These are phyloP conservation scores for Neoboletus magnificus DNA, from an alignment of 768 basidiomycete species.

Conservation along the genomic window DNA sequence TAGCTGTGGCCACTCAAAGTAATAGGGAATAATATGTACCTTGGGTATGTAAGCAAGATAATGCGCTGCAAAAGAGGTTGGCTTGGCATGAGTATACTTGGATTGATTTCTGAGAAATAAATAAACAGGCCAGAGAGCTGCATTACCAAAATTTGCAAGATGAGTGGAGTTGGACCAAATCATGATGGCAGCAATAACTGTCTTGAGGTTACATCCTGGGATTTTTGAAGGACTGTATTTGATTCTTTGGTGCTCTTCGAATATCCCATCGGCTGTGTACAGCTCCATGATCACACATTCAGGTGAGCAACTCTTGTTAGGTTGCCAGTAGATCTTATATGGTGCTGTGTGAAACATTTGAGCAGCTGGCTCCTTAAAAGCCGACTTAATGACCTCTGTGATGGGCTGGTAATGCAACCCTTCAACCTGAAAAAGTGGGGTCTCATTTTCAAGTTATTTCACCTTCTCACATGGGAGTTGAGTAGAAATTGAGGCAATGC, in stretches of 20 bases:
- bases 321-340: not conserved
- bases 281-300: not conserved
- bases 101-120: constrained; percentile 2
- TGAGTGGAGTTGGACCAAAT: constrained; percentile 26
- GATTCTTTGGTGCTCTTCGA: too few species aligned
- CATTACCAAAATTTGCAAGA: constrained; percentile 19
- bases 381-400: not conserved
- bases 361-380: too few species aligned
- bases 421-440: not conserved
- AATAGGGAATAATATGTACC: not conserved
- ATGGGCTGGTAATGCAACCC: not conserved
- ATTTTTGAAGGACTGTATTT: too few species aligned
- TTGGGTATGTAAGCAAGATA: not conserved
- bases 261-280: not conserved
- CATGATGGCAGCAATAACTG: constrained; percentile 17
- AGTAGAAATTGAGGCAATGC: not conserved
- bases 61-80: not conserved
- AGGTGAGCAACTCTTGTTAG: not conserved
- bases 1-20: not conserved
- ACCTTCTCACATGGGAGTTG: not conserved
- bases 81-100: not conserved
- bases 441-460: not conserved
- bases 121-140: constrained; percentile 15
- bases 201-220: not conserved
- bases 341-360: not conserved